Percentiles rank a stretch among this genome's conserved stretches.
Evolutionary conservation across 495 filamentous ascomycete species (phyloP).

Genomic region (Penicillium crystallinum): DNA sequence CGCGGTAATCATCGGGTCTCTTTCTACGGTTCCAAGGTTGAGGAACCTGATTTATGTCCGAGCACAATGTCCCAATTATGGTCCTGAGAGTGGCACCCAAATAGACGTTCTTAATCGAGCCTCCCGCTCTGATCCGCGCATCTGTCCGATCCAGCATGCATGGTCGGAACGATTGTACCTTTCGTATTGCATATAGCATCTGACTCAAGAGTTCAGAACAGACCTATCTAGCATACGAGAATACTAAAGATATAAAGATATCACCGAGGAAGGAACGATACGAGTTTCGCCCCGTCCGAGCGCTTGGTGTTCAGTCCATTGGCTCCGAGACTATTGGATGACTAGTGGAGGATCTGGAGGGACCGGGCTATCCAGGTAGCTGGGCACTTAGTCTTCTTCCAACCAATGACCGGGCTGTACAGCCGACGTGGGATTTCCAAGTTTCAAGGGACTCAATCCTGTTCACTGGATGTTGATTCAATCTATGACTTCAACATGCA

Average conservation of each 20-base stretch:
- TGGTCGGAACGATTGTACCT: too few species aligned
- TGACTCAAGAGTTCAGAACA: too few species aligned
- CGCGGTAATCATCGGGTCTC: slow-evolving; percentile 3
- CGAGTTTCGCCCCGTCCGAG: slow-evolving; percentile 3
- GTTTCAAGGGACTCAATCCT: not conserved
- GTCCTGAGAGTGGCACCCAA: too few species aligned
- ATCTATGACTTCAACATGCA: not conserved
- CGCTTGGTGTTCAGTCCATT: not conserved
- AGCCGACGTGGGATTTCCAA: not conserved
- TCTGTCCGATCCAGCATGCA: too few species aligned
- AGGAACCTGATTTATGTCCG: not conserved
- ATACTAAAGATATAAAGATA: not conserved
- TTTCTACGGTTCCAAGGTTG: not conserved
- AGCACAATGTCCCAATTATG: too few species aligned
- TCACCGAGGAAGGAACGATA: not conserved
- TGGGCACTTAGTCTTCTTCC: not conserved
- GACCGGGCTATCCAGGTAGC: too few species aligned
- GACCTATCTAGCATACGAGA: too few species aligned
- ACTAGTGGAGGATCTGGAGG: not conserved
- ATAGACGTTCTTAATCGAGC: too few species aligned
- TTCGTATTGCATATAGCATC: too few species aligned
- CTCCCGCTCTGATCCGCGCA: too few species aligned
- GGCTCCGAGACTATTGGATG: not conserved
- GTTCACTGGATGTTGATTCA: too few species aligned
- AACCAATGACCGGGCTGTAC: not conserved